Evolutionary conservation across 2,329 filamentous ascomycete species (phyloP).

Genomic region (Myotisia sp.): DNA sequence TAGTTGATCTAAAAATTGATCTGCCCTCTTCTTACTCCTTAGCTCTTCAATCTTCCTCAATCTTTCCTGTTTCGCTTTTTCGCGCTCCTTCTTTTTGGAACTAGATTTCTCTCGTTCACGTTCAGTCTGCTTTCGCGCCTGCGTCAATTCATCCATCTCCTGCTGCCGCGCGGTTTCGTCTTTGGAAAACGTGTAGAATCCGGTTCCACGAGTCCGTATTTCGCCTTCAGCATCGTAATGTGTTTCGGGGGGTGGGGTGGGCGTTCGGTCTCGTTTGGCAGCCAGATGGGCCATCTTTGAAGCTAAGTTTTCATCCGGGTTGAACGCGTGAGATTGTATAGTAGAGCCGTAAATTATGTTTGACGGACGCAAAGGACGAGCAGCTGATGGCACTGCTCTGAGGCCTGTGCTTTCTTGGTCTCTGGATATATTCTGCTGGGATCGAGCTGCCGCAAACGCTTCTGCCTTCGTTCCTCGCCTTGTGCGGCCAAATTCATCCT

Average conservation of each 20-base stretch:
- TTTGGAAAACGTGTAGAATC: conserved; percentile 78
- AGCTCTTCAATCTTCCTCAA: conserved; percentile 36
- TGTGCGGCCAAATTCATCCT: conserved; percentile 84
- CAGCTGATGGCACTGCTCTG: conserved; percentile 9
- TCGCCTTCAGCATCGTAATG: conserved; percentile 82
- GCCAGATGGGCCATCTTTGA: conserved; percentile 67
- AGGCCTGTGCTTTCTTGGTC: conserved; percentile 17
- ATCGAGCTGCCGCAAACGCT: conserved; percentile 46
- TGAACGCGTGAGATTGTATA: conserved; percentile 72
- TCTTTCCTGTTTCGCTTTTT: conserved; percentile 48
- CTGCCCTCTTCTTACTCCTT: conserved; percentile 53
- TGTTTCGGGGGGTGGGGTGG: conserved; percentile 62
- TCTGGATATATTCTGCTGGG: conserved; percentile 36
- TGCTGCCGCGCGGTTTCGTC: conserved; percentile 51
- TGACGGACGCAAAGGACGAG: conserved; percentile 42
- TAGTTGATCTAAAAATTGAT: conserved; percentile 53
- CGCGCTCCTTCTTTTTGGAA: conserved; percentile 44
- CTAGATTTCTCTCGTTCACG: conserved; percentile 42
- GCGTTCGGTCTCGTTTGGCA: conserved; percentile 58
- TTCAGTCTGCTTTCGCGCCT: conserved; percentile 56
- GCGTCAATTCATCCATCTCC: conserved; percentile 64
- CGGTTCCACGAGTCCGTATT: conserved; percentile 73
- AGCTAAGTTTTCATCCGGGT: conserved; percentile 49
- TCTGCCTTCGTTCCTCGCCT: conserved; percentile 58
- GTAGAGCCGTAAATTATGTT: conserved; percentile 73